Evolutionary conservation across 768 basidiomycete species (phyloP), one percentile per base, ranked within the genome.

Genomic region (Galerina marginata): DNA sequence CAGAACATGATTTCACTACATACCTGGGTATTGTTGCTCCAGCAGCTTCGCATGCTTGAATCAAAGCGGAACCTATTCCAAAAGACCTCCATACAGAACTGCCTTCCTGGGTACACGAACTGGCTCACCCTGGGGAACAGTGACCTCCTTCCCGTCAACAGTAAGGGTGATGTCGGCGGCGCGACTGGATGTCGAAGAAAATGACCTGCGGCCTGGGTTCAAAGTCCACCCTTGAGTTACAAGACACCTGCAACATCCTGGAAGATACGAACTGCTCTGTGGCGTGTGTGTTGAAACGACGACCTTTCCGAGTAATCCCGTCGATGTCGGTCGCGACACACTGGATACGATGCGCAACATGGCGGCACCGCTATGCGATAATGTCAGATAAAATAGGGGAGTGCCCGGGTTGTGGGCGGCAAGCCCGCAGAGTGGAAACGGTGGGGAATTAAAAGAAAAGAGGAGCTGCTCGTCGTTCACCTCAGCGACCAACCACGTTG

Each of bases 121-220:
- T 20, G 57, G 77, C 88, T 57, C 59, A 92, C 96, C 96, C 81
- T 96, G 95, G 26, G 95, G 95, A 39, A 99, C 95, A 2, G 94
- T 95, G 20, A 99, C 95, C 79, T 95, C 91, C 77, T 96, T 97
- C 64, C 96, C 96, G 75, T 99, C 96, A 43, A 99, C 90, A 1
- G 95, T 96, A 33, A 99, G 79, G 36, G 95, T 96, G 66, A 98
- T 90, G 65, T 94, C 91, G 46, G 90, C 90, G 68, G 82, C 83
- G 58, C 85, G 81, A 59, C 81, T 74, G 15, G 90, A 83, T 1
- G 89, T 84, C 40, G 92, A 89, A 10, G 88, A 78, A 71, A 93
- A 83, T 37, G 81, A 79, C 61, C 89, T 81, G 62, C 81, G 82
- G 69, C 81, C 90, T 90, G 52, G 9, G 65, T 25, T 39, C 20